Base-by-base conservation (phyloP, 257 asterid genomes). In the Lycium ferocissimum region DNA sequence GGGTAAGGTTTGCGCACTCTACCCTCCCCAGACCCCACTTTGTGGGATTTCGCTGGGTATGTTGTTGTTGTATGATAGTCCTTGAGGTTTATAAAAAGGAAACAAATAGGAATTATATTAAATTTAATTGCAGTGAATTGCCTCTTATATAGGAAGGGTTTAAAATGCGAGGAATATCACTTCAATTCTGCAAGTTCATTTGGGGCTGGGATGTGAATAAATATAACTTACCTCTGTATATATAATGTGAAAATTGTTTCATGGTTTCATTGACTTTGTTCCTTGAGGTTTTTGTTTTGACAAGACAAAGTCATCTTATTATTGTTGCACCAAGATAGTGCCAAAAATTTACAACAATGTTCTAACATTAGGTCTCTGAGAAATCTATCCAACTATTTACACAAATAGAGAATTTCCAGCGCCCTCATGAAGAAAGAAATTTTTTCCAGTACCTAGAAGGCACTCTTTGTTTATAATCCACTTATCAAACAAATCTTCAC, bases 221-320 rank as follows among this genome's bases (percentile, higher is more conserved):
- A 67, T 11, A 43, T 72, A 51, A 73, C 40, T 45, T 0, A 12
- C 12, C 43, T 47, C 6, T 51, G 2, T 22, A 13, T 76, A 26
- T 7, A 13, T 12, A 13, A 26, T 13, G 63, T 51, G 63, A 12
- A 26, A 51, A 26, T 76, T 76, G 47, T 76, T 76, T 76, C 45
- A 76, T 53, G 45, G 8, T 53, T 33, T 76, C 12, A 76, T 22
- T 4, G 82, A 76, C 13, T 76, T 38, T 69, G 53, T 38, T 76
- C 47, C 65, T 76, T 76, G 3, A 76, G 65, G 81, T 76, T 76
- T 76, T 76, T 76, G 82, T 76, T 75, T 49, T 76, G 63, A 51
- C 6, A 57, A 76, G 63, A 26, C 43, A 76, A 76, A 13, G 45
- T 51, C 14, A 7, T 26, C 38, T 14, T 33, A 76, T 22, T 47